phyloP scores from a whole-genome alignment of 2,329 filamentous ascomycete species.

The Bipolaris oryzae region DNA sequence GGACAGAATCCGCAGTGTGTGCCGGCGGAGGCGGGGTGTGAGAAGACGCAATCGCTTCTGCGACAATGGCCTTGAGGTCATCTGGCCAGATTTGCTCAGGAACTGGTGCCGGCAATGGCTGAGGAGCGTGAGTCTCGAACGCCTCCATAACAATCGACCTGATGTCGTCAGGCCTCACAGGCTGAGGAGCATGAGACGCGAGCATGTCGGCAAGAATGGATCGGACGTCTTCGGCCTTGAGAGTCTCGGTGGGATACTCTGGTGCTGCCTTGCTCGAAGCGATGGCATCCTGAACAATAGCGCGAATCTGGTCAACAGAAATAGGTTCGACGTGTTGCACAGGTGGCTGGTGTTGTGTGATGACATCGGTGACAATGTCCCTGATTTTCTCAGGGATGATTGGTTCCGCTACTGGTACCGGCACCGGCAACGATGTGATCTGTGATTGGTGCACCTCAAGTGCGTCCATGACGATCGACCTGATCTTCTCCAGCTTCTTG shows the following conservation, averaged over 20 bases:
- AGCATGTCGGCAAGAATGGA: slow-evolving; percentile 34
- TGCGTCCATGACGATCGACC: slow-evolving; percentile 64
- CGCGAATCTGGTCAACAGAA: slow-evolving; percentile 69
- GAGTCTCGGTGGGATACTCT: slow-evolving; percentile 23
- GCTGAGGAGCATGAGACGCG: slow-evolving; percentile 23
- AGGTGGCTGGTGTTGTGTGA: slow-evolving; percentile 56
- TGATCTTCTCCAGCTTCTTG: slow-evolving; percentile 80
- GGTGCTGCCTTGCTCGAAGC: slow-evolving; percentile 47
- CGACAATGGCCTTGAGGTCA: slow-evolving; percentile 59
- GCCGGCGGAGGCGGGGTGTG: slow-evolving; percentile 23
- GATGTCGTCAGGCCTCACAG: slow-evolving; percentile 31
- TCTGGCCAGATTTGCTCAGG: slow-evolving; percentile 42
- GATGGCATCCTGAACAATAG: slow-evolving; percentile 68
- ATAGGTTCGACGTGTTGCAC: slow-evolving; percentile 31
- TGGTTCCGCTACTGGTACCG: slow-evolving; percentile 35
- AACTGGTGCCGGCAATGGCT: slow-evolving; percentile 29
- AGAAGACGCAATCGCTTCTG: slow-evolving; percentile 37
- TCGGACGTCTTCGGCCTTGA: slow-evolving; percentile 39
- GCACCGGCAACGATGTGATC: slow-evolving; percentile 33
- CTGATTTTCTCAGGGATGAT: slow-evolving; percentile 73
- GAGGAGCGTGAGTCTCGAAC: slow-evolving; percentile 38
- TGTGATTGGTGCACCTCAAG: slow-evolving; percentile 58
- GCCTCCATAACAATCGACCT: slow-evolving; percentile 39
- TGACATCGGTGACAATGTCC: slow-evolving; percentile 63
- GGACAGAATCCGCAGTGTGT: slow-evolving; percentile 34